Conservation (phyloP, 2,329 filamentous ascomycete species). For the Monilinia fructigena region DNA sequence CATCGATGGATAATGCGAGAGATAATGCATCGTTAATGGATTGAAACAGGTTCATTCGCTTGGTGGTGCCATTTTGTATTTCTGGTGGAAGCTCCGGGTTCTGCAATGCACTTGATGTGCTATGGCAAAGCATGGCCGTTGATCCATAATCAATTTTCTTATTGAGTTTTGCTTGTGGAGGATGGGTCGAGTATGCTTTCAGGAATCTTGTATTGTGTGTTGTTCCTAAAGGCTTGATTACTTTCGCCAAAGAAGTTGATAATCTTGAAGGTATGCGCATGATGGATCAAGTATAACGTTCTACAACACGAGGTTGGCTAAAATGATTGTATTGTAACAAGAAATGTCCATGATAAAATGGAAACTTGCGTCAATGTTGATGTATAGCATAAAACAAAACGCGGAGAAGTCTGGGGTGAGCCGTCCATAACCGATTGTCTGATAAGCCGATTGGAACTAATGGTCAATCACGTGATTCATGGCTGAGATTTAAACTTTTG, state of each 20-base stretch:
- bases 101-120: slow-evolving; percentile 66
- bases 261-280: slow-evolving; percentile 17
- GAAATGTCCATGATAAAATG: neutral
- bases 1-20: slow-evolving; percentile 77
- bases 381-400: neutral
- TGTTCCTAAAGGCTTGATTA: neutral
- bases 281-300: slow-evolving; percentile 18
- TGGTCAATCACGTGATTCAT: neutral
- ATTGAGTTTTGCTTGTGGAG: slow-evolving; percentile 69
- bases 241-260: neutral
- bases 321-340: neutral
- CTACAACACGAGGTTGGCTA: slow-evolving; percentile 14
- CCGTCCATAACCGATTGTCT: slow-evolving; percentile 4
- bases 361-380: slow-evolving; percentile 1
- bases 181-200: slow-evolving; percentile 40
- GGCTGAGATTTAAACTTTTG: neutral
- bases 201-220: neutral
- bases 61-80: slow-evolving; percentile 67
- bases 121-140: slow-evolving; percentile 79
- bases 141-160: slow-evolving; percentile 82
- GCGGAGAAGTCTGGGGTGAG: slow-evolving; percentile 16
- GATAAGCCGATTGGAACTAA: neutral
- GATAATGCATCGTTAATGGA: slow-evolving; percentile 88
- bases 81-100: slow-evolving; percentile 69
- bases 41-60: slow-evolving; percentile 90